These are phyloP conservation scores for Darksidea phi DNA, from an alignment of 495 filamentous ascomycete species.

Conservation along the genomic window DNA sequence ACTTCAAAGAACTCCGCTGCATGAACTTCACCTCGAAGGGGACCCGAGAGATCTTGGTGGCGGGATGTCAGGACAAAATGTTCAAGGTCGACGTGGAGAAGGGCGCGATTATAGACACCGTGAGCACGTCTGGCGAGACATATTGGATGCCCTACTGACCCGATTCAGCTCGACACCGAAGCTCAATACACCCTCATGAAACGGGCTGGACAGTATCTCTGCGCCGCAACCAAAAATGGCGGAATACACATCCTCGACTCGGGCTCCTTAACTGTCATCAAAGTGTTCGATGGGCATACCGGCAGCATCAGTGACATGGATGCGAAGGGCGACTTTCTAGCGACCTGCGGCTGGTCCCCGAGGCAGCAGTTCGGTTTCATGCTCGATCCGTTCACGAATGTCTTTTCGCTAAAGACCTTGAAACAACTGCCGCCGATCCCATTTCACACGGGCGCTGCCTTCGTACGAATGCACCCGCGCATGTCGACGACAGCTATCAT, in stretches of 20 bases:
- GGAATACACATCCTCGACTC: slow-evolving; percentile 83
- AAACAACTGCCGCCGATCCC: slow-evolving; percentile 81
- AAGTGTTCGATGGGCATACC: slow-evolving; percentile 82
- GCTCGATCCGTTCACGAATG: slow-evolving; percentile 86
- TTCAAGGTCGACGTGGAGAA: slow-evolving; percentile 86
- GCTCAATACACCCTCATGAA: slow-evolving; percentile 88
- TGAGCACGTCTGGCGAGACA: slow-evolving; percentile 36
- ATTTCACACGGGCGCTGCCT: slow-evolving; percentile 86
- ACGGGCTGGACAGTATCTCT: slow-evolving; percentile 75
- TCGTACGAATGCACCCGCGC: slow-evolving; percentile 91
- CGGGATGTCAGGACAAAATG: slow-evolving; percentile 83
- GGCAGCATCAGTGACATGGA: slow-evolving; percentile 92
- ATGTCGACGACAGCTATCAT: slow-evolving; percentile 92
- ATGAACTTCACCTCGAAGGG: slow-evolving; percentile 92
- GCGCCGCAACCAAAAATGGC: slow-evolving; percentile 82
- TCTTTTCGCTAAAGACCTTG: slow-evolving; percentile 89
- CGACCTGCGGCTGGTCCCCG: slow-evolving; percentile 91
- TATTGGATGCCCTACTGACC: slow-evolving; percentile 10
- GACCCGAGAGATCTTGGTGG: slow-evolving; percentile 76
- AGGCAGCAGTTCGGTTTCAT: slow-evolving; percentile 63
- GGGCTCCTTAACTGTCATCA: slow-evolving; percentile 69
- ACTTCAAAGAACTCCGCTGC: slow-evolving; percentile 80
- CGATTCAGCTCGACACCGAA: slow-evolving; percentile 56
- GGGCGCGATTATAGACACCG: slow-evolving; percentile 71
- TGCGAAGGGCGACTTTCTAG: slow-evolving; percentile 82